phyloP scores from a whole-genome alignment of 495 filamentous ascomycete genomes.

The Talaromyces proteolyticus region DNA sequence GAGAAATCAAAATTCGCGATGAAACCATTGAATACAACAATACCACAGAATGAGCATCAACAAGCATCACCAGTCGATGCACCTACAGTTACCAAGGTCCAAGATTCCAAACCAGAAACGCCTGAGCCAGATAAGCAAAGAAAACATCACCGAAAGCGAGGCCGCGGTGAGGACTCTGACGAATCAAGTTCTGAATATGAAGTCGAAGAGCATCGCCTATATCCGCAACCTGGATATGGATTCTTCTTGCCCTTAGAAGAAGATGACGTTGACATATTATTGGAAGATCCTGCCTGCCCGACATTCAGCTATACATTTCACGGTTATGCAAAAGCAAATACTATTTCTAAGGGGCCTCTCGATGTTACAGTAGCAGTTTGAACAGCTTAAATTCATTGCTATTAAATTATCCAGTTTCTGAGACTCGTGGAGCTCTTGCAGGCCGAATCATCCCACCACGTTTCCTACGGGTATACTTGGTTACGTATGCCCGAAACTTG shows the following conservation, averaged over 20 bases:
- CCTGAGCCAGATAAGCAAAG: background rate
- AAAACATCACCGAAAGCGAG: background rate
- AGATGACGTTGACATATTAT: conserved; percentile 35
- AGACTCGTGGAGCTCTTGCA: no score
- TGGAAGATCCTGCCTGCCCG: conserved; percentile 31
- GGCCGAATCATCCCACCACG: no score
- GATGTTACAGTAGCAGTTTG: conserved; percentile 14
- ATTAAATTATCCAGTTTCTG: no score
- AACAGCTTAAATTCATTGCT: conserved; percentile 28
- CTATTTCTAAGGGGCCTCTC: background rate
- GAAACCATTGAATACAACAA: conserved; percentile 2
- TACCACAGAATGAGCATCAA: background rate
- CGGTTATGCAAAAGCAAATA: conserved; percentile 10
- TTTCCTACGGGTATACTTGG: no score
- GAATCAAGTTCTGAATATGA: conserved; percentile 24
- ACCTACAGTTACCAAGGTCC: background rate
- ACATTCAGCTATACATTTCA: conserved; percentile 41
- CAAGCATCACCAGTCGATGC: conserved; percentile 7
- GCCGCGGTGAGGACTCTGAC: conserved; percentile 4
- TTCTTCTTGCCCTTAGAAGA: conserved; percentile 25
- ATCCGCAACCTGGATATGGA: conserved; percentile 60
- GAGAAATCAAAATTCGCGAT: conserved; percentile 18
- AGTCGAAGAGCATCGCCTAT: conserved; percentile 48
- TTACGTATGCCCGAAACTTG: no score
- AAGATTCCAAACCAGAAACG: conserved; percentile 2